These are phyloP conservation scores for Musa balbisiana DNA, from an alignment of 202 grass and related monocot genomes.

Conservation along the genomic window DNA sequence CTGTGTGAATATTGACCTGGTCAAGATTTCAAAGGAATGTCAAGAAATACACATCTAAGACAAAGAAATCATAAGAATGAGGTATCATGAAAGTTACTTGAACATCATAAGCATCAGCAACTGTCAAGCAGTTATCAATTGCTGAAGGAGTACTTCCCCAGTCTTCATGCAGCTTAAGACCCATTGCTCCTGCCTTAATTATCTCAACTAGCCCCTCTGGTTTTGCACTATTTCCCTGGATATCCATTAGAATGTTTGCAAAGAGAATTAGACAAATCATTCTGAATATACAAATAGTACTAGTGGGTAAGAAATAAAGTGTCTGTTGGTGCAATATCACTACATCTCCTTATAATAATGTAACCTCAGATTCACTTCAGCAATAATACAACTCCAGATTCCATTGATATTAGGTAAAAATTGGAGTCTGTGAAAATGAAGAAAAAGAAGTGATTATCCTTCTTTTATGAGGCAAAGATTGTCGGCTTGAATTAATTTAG, in stretches of 20 bases:
- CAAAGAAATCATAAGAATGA: constrained; percentile 6
- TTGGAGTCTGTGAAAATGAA: neutral
- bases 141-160: constrained; percentile 92
- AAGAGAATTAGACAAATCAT: neutral
- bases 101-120: constrained; percentile 81
- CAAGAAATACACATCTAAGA: constrained; percentile 14
- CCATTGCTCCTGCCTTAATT: constrained; percentile 82
- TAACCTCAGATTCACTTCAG: neutral
- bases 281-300: neutral
- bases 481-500: neutral
- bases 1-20: constrained; percentile 97
- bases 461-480: neutral
- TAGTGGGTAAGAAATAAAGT: neutral
- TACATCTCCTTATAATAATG: neutral
- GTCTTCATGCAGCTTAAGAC: constrained; percentile 92
- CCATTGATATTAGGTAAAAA: neutral
- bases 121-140: constrained; percentile 82
- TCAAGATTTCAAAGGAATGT: constrained; percentile 16
- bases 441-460: neutral
- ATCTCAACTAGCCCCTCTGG: constrained; percentile 82
- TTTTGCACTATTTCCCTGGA: constrained; percentile 86
- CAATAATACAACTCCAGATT: neutral
- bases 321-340: neutral
- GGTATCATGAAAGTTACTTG: constrained; percentile 38
- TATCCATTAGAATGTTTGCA: constrained; percentile 2